phyloP scores from a whole-genome alignment of 2,329 filamentous ascomycete species.

The Colletotrichum euphorbiae region DNA sequence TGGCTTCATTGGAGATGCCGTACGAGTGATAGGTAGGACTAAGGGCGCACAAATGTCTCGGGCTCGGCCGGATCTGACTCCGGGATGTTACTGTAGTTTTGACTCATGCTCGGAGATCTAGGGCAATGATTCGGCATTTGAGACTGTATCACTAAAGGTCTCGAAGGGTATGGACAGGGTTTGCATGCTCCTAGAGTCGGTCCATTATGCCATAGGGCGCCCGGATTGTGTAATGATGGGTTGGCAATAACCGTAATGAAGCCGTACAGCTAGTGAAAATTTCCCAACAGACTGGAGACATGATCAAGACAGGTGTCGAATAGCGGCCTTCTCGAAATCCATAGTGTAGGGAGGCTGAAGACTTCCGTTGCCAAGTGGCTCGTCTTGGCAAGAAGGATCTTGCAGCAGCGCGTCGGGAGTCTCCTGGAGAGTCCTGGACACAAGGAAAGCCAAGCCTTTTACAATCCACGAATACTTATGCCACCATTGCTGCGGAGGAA shows the following conservation, averaged over 20 bases:
- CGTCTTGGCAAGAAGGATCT: constrained; percentile 13
- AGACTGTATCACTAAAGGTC: neutral
- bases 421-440: neutral
- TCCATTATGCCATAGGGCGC: neutral
- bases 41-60: neutral
- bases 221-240: neutral
- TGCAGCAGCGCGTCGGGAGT: neutral
- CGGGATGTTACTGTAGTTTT: neutral
- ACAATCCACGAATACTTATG: constrained; percentile 1
- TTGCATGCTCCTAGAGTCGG: too few relatives aligned
- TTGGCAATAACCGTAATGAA: neutral
- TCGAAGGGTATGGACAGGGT: too few relatives aligned
- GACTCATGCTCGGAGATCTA: neutral
- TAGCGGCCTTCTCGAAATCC: neutral
- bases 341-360: constrained; percentile 22
- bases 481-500: neutral
- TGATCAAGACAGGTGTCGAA: neutral
- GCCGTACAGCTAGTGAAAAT: neutral
- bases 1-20: neutral
- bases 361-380: neutral
- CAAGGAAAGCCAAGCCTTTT: constrained; percentile 7
- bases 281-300: neutral
- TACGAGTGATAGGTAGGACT: neutral
- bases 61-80: constrained; percentile 2
- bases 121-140: too few relatives aligned